Evolutionary conservation across 139 green algal species (phyloP), one percentile per base, ranked within the genome.

Genomic region (Raphidocelis subcapitata): DNA sequence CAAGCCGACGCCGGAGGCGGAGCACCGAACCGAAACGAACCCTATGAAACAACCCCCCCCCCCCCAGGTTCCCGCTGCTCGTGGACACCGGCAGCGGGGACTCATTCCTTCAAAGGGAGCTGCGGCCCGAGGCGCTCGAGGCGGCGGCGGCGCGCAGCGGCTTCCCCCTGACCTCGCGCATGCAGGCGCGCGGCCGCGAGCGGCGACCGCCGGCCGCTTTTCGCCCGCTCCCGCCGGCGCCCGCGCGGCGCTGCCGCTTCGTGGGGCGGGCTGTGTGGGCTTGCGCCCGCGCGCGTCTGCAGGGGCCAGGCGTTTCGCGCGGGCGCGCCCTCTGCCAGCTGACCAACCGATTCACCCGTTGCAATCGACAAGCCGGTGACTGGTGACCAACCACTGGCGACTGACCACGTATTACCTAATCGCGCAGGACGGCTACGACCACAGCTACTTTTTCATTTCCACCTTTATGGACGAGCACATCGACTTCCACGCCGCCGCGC

Each of bases 401-500:
- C 41, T 49, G 8, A 49, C 41, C 8, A 49, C 41, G 41, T 49
- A 20, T 8, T 49, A 20, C 26, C 1, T 29, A 33, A 5, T 55
- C 18, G 28, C 74, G 72, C 88, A 94, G 77, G 86, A 93, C 0
- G 92, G 92, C 0, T 98, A 97, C 69, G 92, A 99, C 79, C 96
- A 99, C 77, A 91, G 73, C 3, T 98, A 98, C 83, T 98, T 90
- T 61, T 97, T 97, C 82, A 98, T 99, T 33, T 77, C 86, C 0
- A 92, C 88, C 8, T 99, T 99, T 68, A 86, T 98, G 0, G 85
- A 89, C 0, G 94, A 99, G 4, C 96, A 99, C 77, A 65, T 99
- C 10, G 75, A 79, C 10, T 90, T 89, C 76, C 91, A 97, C 73
- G 94, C 94, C 2, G 92, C 92, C 54, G 65, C 81, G 20, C 80